Evolutionary conservation across 2,329 filamentous ascomycete genomes (phyloP).

Genomic region (Cordyceps tenuipes): DNA sequence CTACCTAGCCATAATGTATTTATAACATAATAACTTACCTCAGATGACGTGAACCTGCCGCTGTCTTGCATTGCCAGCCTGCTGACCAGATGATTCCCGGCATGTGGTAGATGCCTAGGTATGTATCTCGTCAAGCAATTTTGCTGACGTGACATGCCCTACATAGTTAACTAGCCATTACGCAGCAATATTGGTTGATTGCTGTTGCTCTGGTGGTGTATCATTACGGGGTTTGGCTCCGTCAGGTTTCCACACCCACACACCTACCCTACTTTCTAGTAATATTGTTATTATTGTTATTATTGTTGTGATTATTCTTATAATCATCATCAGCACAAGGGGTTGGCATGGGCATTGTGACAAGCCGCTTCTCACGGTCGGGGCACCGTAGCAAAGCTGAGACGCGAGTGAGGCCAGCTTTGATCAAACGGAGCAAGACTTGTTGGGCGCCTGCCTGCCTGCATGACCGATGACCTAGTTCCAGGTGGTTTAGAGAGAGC

Average conservation of each 20-base stretch:
- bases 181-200: neutral
- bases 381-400: neutral
- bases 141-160: no score
- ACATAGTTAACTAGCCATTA: no score
- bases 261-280: neutral
- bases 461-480: conserved; percentile 1
- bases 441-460: neutral
- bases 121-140: no score
- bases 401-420: neutral
- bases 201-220: no score
- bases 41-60: no score
- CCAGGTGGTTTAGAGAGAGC: neutral
- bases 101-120: no score
- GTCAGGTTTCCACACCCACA: neutral
- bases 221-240: neutral
- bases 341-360: neutral
- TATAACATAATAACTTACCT: no score
- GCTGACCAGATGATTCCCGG: no score
- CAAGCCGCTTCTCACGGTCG: neutral
- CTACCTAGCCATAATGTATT: neutral
- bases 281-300: neutral
- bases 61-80: neutral
- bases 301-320: neutral
- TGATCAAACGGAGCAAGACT: neutral
- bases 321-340: neutral